Evolutionary conservation across 2,329 filamentous ascomycete species (phyloP), one percentile per base, ranked within the genome.

Genomic region (Aspergillus neoniger): DNA sequence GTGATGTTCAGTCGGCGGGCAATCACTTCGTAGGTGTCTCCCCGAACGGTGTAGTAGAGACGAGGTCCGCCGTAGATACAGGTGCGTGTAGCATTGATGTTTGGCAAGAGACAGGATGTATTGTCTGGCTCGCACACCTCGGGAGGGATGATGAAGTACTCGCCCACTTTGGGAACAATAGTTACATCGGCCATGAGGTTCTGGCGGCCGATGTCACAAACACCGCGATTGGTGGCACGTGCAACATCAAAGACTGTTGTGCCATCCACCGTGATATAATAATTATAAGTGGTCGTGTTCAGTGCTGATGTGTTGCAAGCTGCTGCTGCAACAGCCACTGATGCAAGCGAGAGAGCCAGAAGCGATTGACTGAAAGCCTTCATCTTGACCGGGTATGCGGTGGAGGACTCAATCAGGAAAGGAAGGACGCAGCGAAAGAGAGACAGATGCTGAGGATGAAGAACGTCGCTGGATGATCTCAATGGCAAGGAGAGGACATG

Each of bases 171-270:
- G 1, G 62, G 62, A 4, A 60, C 28, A 14, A 67, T 60, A 21
- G 63, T 60, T 6, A 65, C 65, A 25, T 67, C 65, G 15, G 58
- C 65, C 65, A 63, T 63, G 52, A 59, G 30, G 36, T 63, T 63
- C 3, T 59, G 21, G 17, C 62, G 62, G 2, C 55, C 59, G 23
- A 63, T 62, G 19, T 63, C 59, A 32, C 61, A 63, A 30, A 61
- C 55, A 14, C 61, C 61, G 41, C 61, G 61, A n/a, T 59, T 55
- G 14, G 59, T 62, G 36, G 53, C 55, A 3, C 17, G 19, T 2
- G 62, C 56, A 23, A 63, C 36, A 12, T 62, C 48, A 30, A 57
- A 59, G 44, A 63, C 41, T 36, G 59, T 61, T 3, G 50, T 58
- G 21, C 41, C 53, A 12, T 55, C 50, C 9, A 43, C 39, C 14